Base-by-base conservation (phyloP, 257 asterid genomes). In the Fraxinus cuspidata region DNA sequence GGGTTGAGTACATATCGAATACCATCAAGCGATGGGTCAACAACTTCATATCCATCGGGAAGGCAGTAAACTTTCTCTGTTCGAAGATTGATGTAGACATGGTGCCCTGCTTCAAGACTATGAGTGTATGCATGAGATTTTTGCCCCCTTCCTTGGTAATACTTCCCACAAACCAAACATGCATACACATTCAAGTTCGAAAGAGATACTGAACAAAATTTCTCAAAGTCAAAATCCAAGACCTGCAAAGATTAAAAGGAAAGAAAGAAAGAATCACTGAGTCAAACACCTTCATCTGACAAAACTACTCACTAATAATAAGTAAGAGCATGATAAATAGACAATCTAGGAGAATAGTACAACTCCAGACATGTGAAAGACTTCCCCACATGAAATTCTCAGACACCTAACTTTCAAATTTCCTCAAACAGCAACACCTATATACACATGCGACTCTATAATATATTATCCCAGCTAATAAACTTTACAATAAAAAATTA, bases 101-200 rank as follows among this genome's bases (percentile, higher is more conserved):
- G 99, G 82, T 96, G 99, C 31, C 88, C 97, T 38, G 97, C 98
- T 88, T 96, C 99, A 73, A 93, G 97, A 82, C 99, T 96, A 74
- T 96, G 99, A 25, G 98, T 96, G 83, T 93, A 96, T 69, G 98
- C 99, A 85, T 90, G 97, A 68, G 99, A 96, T 80, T 93, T 96
- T 35, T 82, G 92, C 38, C 98, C 97, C 88, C 98, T 96, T 81
- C 99, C 99, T 83, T 93, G 99, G 86, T 77, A 96, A 86, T 96
- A 96, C 82, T 93, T 96, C 65, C 99, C 99, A 72, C 99, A 96
- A 74, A 93, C 97, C 84, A 96, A 86, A 84, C 99, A 96, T 16
- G 97, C 99, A 81, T 93, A 96, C 53, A 96, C 98, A 70, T 96
- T 96, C 92, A 96, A 80, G 86, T 96, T 96, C 71, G 97, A 89